Evolutionary conservation across 768 basidiomycete genomes (phyloP).

Genomic region (Artomyces pyxidatus): DNA sequence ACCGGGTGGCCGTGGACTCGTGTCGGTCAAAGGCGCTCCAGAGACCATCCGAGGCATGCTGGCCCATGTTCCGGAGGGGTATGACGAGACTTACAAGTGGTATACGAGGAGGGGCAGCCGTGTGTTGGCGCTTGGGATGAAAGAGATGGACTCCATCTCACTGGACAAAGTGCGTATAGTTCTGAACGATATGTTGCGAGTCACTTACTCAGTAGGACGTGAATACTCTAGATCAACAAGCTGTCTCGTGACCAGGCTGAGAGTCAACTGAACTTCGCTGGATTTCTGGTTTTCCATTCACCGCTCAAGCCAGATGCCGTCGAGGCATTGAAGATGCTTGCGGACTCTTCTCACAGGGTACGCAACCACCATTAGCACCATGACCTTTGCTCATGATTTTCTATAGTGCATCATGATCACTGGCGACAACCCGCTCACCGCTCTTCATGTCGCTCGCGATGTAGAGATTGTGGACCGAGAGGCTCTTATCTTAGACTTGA

Average conservation of each 20-base stretch:
- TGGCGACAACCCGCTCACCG: slow-evolving; percentile 96
- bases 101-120: slow-evolving; percentile 90
- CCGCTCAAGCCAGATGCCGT: slow-evolving; percentile 93
- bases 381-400: slow-evolving; percentile 5
- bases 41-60: slow-evolving; percentile 95
- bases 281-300: slow-evolving; percentile 98
- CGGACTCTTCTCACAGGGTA: slow-evolving; percentile 94
- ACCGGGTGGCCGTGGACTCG: slow-evolving; percentile 50
- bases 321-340: slow-evolving; percentile 84
- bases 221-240: slow-evolving; percentile 66
- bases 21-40: slow-evolving; percentile 92
- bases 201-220: too few relatives aligned
- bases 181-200: too few relatives aligned
- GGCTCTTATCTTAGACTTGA: slow-evolving; percentile 84
- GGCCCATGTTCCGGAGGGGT: slow-evolving; percentile 56
- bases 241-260: slow-evolving; percentile 79
- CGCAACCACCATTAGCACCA: slow-evolving; percentile 23
- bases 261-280: slow-evolving; percentile 72
- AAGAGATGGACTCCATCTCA: slow-evolving; percentile 66
- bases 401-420: slow-evolving; percentile 96
- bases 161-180: slow-evolving; percentile 69
- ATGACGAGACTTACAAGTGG: slow-evolving; percentile 93
- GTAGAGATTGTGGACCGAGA: slow-evolving; percentile 98
- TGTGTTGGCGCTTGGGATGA: slow-evolving; percentile 86
- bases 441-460: slow-evolving; percentile 90